Evolutionary conservation across 1,139 yeast species (phyloP), one percentile per base, ranked within the genome.

Genomic region (Blastobotrys illinoisensis): DNA sequence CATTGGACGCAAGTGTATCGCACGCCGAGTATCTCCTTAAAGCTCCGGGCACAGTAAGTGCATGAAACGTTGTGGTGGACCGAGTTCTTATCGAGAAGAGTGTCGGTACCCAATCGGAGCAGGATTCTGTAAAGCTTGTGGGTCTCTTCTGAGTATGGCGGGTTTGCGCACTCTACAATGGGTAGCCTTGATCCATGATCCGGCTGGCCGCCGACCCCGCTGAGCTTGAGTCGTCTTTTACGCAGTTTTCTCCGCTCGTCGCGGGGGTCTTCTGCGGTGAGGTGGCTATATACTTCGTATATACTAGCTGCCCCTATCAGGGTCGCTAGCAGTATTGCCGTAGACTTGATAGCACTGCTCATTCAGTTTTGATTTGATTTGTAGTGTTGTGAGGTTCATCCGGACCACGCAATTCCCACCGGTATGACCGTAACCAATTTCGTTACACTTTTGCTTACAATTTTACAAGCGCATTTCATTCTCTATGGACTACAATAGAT

Each of bases 1-100:
- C 65, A 62, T 46, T 58, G 58, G 2, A 60, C 50, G 46, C 65
- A 62, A 9, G 54, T 48, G 48, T 58, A 62, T n/a, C 60, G 53
- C 7, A 52, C 50, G 6, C 65, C 64, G 11, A 21, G 46, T 32
- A 56, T 47, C 13, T 19, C 44, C 7, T 21, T n/a, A n/a, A 14
- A 26, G 16, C 54, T 44, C 4, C 40, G 24, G 11, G 43, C 50
- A 23, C 56, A 53, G 48, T 48, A 47, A 9, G 51, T 44, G 47
- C 56, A 57, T 11, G 19, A 9, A 16, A 49, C 23, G 16, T 44
- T 47, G 44, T 55, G 48, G 36, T 54, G 57, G 5, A 49, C 45
- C 9, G 47, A 49, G 11, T 49, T 36, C 13, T 46, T 32, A 7
- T 46, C 40, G 19, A 43, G 45, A 28, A 55, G 32, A 9, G 46